Evolutionary conservation across 106 monocot species (phyloP).

Genomic region (Vanilla planifolia): DNA sequence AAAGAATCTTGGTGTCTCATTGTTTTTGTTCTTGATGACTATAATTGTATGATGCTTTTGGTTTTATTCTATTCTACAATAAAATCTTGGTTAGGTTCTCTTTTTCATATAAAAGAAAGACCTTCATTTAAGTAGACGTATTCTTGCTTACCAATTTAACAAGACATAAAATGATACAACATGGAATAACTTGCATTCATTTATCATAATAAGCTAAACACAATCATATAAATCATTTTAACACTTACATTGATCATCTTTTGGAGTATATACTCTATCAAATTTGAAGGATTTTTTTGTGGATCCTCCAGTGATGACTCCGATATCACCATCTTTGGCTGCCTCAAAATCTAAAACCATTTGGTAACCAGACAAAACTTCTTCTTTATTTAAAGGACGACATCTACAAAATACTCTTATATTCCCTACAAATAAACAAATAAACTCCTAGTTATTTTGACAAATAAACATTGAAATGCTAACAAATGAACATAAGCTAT

Average conservation of each 20-base stretch:
- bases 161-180: neutral
- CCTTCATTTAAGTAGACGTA: too few species aligned
- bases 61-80: too few species aligned
- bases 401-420: conserved; percentile 94
- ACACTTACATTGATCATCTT: conserved; percentile 57
- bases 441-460: neutral
- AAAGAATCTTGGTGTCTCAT: too few species aligned
- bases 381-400: conserved; percentile 72
- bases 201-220: neutral
- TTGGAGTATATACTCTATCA: conserved; percentile 71
- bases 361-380: conserved; percentile 34
- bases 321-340: conserved; percentile 73
- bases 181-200: neutral
- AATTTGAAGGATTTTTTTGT: conserved; percentile 70
- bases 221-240: neutral
- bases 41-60: too few species aligned
- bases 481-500: neutral
- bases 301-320: conserved; percentile 34
- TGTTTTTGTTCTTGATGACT: too few species aligned
- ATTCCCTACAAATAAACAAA: conserved; percentile 48
- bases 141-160: neutral
- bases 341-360: conserved; percentile 64
- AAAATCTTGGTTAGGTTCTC: too few species aligned
- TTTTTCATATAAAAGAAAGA: too few species aligned
- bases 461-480: neutral